A percentile compares a stretch with the other conserved stretches of the same genome.
These are phyloP conservation scores for Corylus heterophylla DNA, from an alignment of 306 rosid genomes.

Conservation along the genomic window DNA sequence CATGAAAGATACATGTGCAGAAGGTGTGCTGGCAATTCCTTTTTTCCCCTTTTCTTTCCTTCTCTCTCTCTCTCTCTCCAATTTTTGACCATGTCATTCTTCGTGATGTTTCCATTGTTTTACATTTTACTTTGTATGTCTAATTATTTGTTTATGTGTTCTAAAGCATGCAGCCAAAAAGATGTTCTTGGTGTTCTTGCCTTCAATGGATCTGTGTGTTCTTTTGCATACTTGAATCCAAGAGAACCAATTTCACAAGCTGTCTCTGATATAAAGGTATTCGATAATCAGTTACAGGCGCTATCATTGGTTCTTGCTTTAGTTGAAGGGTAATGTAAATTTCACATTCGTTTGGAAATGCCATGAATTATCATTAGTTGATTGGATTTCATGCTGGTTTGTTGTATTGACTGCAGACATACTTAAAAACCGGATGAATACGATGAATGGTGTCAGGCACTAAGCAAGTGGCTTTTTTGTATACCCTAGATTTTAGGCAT, in stretches of 20 bases:
- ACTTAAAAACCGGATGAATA: not conserved
- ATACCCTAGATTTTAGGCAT: not conserved
- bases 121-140: conserved; percentile 23
- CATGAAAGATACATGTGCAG: conserved; percentile 37
- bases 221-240: conserved; percentile 74
- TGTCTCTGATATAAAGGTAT: conserved; percentile 74
- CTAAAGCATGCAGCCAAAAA: conserved; percentile 70
- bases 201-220: conserved; percentile 72
- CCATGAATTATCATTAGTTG: conserved; percentile 14
- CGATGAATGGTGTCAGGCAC: not conserved
- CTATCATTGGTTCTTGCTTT: conserved; percentile 2
- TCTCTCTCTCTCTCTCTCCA: not conserved
- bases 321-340: conserved; percentile 6
- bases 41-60: not conserved
- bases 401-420: not conserved
- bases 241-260: conserved; percentile 84
- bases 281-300: conserved; percentile 6
- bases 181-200: conserved; percentile 65
- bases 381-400: conserved; percentile 10
- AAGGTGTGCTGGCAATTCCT: conserved; percentile 46
- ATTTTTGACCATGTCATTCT: conserved; percentile 5
- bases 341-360: conserved; percentile 12
- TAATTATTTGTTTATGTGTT: conserved; percentile 22
- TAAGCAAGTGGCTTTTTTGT: not conserved
- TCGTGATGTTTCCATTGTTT: conserved; percentile 17